Conservation (phyloP, 2,329 filamentous ascomycete species). For the Trichophyton schoenleinii region DNA sequence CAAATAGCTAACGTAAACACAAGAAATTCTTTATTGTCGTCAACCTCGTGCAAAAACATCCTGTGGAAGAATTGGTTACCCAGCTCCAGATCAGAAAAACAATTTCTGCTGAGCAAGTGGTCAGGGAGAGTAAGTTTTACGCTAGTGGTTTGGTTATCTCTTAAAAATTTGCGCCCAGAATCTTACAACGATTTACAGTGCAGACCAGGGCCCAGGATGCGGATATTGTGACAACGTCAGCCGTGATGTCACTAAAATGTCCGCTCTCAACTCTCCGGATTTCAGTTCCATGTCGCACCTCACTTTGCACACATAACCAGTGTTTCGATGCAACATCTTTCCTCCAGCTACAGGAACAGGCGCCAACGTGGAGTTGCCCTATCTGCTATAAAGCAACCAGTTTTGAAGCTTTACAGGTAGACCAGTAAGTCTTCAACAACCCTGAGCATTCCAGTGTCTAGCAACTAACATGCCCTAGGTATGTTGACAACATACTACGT, state of each 20-base stretch:
- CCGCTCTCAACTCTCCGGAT: conserved; percentile 80
- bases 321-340: conserved; percentile 93
- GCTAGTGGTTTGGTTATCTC: not conserved
- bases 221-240: conserved; percentile 80
- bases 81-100: conserved; percentile 54
- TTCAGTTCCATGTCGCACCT: conserved; percentile 63
- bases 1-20: not conserved
- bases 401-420: conserved; percentile 72
- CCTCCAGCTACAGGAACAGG: conserved; percentile 86
- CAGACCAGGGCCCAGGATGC: conserved; percentile 68
- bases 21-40: conserved; percentile 62
- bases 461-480: conserved; percentile 38
- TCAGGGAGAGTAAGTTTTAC: conserved; percentile 61
- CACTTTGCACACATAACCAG: conserved; percentile 73
- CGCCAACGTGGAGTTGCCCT: conserved; percentile 91
- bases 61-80: conserved; percentile 58
- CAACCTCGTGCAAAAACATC: conserved; percentile 61
- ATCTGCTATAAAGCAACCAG: conserved; percentile 75
- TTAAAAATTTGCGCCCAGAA: no score
- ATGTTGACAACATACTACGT: conserved; percentile 74
- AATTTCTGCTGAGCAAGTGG: conserved; percentile 68
- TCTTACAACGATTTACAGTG: conserved; percentile 41
- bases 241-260: conserved; percentile 81
- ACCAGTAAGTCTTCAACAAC: conserved; percentile 50
- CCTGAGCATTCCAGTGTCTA: not conserved